These are phyloP conservation scores for Verruconis gallopava DNA, from an alignment of 2,329 filamentous ascomycete species.

Conservation along the genomic window DNA sequence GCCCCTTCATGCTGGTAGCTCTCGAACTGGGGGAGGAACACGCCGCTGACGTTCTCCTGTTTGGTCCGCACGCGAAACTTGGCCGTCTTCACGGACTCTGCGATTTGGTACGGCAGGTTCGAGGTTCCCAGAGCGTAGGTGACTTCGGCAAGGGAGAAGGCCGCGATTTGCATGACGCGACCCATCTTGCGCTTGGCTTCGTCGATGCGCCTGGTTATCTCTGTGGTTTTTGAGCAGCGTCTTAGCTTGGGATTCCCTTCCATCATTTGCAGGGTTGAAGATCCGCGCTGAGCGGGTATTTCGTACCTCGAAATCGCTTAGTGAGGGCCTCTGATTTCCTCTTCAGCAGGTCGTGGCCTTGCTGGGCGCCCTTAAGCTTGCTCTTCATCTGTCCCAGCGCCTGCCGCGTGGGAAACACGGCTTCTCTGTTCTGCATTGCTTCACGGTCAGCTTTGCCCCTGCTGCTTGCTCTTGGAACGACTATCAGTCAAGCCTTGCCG, in stretches of 20 bases:
- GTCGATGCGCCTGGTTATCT: conserved; percentile 94
- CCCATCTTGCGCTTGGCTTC: conserved; percentile 99
- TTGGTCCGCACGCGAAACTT: conserved; percentile 87
- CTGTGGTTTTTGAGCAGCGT: conserved; percentile 25
- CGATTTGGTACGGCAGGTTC: conserved; percentile 88
- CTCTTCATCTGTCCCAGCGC: conserved; percentile 94
- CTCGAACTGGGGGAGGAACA: conserved; percentile 87
- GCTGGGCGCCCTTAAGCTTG: conserved; percentile 72
- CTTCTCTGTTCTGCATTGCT: conserved; percentile 64
- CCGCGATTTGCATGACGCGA: conserved; percentile 96
- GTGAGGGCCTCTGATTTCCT: conserved; percentile 96
- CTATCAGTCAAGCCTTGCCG: background rate
- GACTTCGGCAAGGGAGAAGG: conserved; percentile 93
- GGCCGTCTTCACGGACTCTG: conserved; percentile 86
- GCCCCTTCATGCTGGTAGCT: conserved; percentile 78
- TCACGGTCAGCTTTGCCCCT: conserved; percentile 12
- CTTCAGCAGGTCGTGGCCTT: conserved; percentile 88
- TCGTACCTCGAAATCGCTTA: conserved; percentile 47
- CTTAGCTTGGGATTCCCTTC: too few relatives aligned
- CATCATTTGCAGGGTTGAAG: conserved; percentile 4
- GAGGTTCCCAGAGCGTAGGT: conserved; percentile 88
- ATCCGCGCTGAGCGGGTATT: conserved; percentile 17
- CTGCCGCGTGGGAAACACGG: conserved; percentile 96
- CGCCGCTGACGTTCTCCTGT: conserved; percentile 97
- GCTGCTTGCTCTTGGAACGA: background rate